Percentiles rank a stretch among this genome's conserved stretches.
These are phyloP conservation scores for Mortierella sp. DNA, from an alignment of 371 early-diverging fungal species.

Conservation along the genomic window DNA sequence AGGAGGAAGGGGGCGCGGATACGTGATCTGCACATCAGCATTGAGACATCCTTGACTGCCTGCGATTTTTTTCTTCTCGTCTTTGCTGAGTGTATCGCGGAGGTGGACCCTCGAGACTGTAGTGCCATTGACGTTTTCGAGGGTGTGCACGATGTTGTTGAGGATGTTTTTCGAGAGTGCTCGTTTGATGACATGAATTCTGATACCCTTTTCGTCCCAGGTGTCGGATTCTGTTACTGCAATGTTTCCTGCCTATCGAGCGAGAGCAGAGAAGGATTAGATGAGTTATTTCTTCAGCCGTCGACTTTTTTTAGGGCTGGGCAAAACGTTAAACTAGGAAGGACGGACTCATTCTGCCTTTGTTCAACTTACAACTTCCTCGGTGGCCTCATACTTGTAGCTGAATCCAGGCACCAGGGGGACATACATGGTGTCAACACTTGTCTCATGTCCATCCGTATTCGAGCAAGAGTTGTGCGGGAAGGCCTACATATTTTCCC, in stretches of 20 bases:
- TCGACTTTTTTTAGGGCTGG: not conserved
- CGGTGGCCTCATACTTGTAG: not conserved
- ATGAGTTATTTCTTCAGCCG: not conserved
- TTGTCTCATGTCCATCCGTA: not conserved
- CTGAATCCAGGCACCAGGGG: not conserved
- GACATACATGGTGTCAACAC: not conserved
- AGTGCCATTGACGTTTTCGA: not conserved
- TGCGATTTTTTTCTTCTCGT: not conserved
- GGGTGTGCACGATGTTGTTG: not conserved
- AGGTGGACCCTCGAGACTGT: not conserved
- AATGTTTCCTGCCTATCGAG: constrained; percentile 14
- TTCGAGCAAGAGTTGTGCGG: not conserved
- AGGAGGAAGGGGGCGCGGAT: not conserved
- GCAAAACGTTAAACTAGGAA: not conserved
- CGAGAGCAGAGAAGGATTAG: not conserved
- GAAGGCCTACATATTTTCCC: not conserved
- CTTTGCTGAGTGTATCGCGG: not conserved
- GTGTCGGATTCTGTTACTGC: constrained; percentile 11
- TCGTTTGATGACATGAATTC: constrained; percentile 6
- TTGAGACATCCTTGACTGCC: not conserved
- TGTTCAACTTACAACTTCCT: constrained; percentile 22
- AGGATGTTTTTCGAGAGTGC: constrained; percentile 4
- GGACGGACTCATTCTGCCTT: not conserved
- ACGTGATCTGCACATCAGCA: constrained; percentile 2
- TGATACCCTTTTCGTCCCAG: not conserved